These are phyloP conservation scores for Psilocybe subaeruginosa DNA, from an alignment of 768 basidiomycete genomes.

Conservation along the genomic window DNA sequence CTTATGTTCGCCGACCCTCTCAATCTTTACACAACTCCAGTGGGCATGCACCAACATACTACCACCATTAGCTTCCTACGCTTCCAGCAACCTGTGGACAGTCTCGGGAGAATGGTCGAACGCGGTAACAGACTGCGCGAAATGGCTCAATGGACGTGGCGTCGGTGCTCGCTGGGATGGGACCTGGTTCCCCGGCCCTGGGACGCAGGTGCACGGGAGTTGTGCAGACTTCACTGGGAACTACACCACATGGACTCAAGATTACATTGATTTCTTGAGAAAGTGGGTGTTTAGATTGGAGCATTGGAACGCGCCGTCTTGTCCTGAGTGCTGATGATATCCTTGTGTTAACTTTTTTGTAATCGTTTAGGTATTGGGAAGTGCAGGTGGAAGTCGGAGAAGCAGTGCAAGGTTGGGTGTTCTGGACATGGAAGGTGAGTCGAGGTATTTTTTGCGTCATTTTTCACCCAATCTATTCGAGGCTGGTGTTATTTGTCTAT, in stretches of 20 bases:
- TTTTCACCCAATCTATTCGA: not conserved
- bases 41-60: slow-evolving; percentile 58
- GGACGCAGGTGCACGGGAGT: slow-evolving; percentile 54
- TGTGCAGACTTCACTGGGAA: slow-evolving; percentile 68
- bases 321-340: not conserved
- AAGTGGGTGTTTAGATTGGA: slow-evolving; percentile 41
- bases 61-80: slow-evolving; percentile 45
- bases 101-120: slow-evolving; percentile 83
- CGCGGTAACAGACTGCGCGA: slow-evolving; percentile 74
- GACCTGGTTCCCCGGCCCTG: slow-evolving; percentile 28
- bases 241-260: slow-evolving; percentile 53
- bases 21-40: slow-evolving; percentile 22
- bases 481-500: not conserved
- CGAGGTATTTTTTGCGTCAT: not conserved
- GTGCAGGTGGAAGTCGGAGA: slow-evolving; percentile 79
- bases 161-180: slow-evolving; percentile 74
- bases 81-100: slow-evolving; percentile 62
- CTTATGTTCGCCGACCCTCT: not conserved
- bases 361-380: slow-evolving; percentile 68
- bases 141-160: slow-evolving; percentile 80
- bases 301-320: not conserved
- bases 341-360: not conserved
- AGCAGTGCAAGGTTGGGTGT: slow-evolving; percentile 71
- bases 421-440: slow-evolving; percentile 79
- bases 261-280: slow-evolving; percentile 65